These are phyloP conservation scores for Mycena indigotica DNA, from an alignment of 768 basidiomycete species.

Conservation along the genomic window DNA sequence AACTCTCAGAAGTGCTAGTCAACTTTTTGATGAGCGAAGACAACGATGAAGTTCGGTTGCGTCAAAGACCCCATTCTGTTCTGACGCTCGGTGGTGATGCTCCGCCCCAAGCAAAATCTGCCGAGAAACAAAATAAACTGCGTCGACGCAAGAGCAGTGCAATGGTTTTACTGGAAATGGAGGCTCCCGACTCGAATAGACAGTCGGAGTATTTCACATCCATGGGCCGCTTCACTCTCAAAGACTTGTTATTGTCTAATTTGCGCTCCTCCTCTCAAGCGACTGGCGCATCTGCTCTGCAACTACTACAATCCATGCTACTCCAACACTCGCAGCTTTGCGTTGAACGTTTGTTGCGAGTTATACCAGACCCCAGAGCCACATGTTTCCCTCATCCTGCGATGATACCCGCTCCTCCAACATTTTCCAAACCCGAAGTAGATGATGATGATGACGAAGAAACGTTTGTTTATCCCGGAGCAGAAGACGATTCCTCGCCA, in stretches of 20 bases:
- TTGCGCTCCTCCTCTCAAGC: constrained; percentile 66
- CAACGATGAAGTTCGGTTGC: constrained; percentile 59
- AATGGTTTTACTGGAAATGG: constrained; percentile 87
- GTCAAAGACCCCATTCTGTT: constrained; percentile 46
- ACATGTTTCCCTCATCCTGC: constrained; percentile 73
- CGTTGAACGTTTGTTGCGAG: constrained; percentile 68
- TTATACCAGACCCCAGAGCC: constrained; percentile 68
- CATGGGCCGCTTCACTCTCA: constrained; percentile 86
- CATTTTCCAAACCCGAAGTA: constrained; percentile 24
- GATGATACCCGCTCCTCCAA: constrained; percentile 32
- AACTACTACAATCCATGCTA: constrained; percentile 78
- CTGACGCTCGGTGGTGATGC: constrained; percentile 45
- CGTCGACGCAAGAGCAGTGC: constrained; percentile 81
- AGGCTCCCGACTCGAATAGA: constrained; percentile 70
- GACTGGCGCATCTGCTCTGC: constrained; percentile 75
- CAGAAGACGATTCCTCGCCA: constrained; percentile 25
- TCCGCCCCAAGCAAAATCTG: constrained; percentile 37
- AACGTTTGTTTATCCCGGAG: constrained; percentile 45
- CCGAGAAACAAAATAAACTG: constrained; percentile 48
- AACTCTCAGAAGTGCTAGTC: constrained; percentile 70
- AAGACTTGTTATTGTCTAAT: constrained; percentile 84
- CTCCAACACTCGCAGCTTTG: constrained; percentile 65
- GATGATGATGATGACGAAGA: constrained; percentile 53
- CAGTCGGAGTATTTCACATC: constrained; percentile 85
- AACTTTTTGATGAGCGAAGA: constrained; percentile 85